phyloP scores from a whole-genome alignment of 306 rosid genomes.

The Quercus gilva region DNA sequence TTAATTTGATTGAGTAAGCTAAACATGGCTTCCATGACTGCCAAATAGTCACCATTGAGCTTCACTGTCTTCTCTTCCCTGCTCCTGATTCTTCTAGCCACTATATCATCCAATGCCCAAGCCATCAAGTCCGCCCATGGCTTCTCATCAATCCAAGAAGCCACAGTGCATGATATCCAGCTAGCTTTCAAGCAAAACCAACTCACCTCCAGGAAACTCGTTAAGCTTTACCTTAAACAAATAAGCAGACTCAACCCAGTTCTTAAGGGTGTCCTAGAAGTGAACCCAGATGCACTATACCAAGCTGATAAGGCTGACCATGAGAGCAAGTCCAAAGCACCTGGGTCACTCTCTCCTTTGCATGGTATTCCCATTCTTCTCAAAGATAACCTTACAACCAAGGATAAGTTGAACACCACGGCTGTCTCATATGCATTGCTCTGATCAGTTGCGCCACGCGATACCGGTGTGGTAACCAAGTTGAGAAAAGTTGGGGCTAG shows the following conservation, averaged over 20 bases:
- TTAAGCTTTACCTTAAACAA: conserved; percentile 12
- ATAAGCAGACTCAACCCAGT: not conserved
- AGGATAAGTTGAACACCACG: conserved; percentile 52
- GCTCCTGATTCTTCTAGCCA: conserved; percentile 20
- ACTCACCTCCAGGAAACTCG: conserved; percentile 36
- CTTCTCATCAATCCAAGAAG: conserved; percentile 31
- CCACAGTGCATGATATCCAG: conserved; percentile 38
- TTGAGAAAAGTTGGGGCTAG: conserved; percentile 48
- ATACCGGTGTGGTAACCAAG: conserved; percentile 44
- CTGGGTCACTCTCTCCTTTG: conserved; percentile 6
- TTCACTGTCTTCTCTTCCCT: conserved; percentile 16
- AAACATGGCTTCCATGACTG: conserved; percentile 14
- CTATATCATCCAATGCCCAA: not conserved
- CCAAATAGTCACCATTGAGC: not conserved
- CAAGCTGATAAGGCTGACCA: conserved; percentile 46
- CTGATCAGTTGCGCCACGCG: conserved; percentile 42
- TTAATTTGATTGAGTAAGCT: too few species aligned
- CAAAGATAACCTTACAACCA: conserved; percentile 57
- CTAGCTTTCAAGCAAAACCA: conserved; percentile 37
- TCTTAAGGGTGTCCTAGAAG: conserved; percentile 40
- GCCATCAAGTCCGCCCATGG: not conserved
- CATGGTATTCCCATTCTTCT: conserved; percentile 60
- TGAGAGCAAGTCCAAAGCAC: not conserved
- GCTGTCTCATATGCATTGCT: conserved; percentile 56
- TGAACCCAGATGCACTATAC: conserved; percentile 47